Percentiles rank a stretch among this genome's conserved stretches.
Conservation (phyloP, 148 eudicot species). For the Gaultheria prostrata region DNA sequence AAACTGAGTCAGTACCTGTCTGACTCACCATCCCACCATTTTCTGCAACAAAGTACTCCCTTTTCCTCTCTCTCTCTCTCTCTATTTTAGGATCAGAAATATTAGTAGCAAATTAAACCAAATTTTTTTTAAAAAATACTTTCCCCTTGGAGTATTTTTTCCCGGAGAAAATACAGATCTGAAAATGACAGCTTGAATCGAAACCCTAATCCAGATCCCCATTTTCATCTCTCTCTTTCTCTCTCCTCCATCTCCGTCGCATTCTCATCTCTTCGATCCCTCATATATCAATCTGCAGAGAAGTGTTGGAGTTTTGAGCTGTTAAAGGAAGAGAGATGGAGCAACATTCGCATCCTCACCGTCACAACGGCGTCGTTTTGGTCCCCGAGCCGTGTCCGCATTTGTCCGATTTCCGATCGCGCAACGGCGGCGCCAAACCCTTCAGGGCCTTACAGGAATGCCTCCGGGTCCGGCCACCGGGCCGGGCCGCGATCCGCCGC, state of each 20-base stretch:
- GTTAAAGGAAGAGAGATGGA: slow-evolving; percentile 8
- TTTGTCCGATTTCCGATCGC: slow-evolving; percentile 47
- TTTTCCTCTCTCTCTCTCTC: neutral
- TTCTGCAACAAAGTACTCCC: neutral
- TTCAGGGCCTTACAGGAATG: slow-evolving; percentile 43
- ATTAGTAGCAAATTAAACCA: neutral
- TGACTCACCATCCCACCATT: neutral
- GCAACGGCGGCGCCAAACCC: slow-evolving; percentile 37
- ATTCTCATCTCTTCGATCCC: slow-evolving; percentile 6
- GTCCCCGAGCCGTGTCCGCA: slow-evolving; percentile 39
- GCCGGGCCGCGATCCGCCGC: slow-evolving; percentile 49
- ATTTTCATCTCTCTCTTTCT: neutral
- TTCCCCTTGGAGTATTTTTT: neutral
- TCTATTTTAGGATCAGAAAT: neutral
- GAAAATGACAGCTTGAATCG: neutral
- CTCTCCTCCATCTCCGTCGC: neutral
- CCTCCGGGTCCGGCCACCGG: slow-evolving; percentile 46
- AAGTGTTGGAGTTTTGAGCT: neutral
- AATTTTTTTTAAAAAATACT: neutral
- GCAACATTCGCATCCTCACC: slow-evolving; percentile 8
- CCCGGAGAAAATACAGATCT: slow-evolving; percentile 9
- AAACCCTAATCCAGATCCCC: slow-evolving; percentile 12
- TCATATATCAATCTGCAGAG: neutral
- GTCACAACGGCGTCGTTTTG: neutral
- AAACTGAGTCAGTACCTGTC: neutral